These are phyloP conservation scores for Sungouiozyma ichnusensis DNA, from an alignment of 805 yeast species.

Conservation along the genomic window DNA sequence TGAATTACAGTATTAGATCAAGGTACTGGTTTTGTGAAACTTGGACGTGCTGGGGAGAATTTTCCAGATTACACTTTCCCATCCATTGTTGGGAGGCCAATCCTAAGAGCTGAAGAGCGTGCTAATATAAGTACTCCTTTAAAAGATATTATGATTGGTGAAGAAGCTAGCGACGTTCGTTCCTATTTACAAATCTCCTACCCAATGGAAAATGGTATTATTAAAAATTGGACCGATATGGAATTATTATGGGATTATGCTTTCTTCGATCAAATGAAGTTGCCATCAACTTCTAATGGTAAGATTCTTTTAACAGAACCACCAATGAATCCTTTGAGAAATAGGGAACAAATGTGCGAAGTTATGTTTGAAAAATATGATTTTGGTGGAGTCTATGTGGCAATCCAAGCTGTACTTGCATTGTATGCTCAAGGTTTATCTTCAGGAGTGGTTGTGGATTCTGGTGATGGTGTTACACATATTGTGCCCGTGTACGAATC, in stretches of 20 bases:
- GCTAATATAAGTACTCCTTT: constrained; percentile 52
- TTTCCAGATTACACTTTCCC: constrained; percentile 97
- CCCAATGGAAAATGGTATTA: constrained; percentile 98
- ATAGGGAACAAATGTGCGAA: constrained; percentile 86
- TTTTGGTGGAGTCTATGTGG: constrained; percentile 89
- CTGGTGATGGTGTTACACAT: constrained; percentile 92
- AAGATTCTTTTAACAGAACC: constrained; percentile 92
- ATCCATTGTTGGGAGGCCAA: constrained; percentile 95
- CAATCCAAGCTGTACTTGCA: constrained; percentile 96
- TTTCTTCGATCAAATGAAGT: constrained; percentile 79
- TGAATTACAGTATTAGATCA: constrained; percentile 94
- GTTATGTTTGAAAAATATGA: constrained; percentile 90
- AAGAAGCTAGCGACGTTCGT: constrained; percentile 85
- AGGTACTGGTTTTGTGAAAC: constrained; percentile 97
- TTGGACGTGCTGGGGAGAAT: constrained; percentile 93
- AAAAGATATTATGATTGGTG: constrained; percentile 96
- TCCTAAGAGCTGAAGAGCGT: constrained; percentile 91
- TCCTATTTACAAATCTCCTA: constrained; percentile 86
- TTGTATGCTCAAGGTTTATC: constrained; percentile 93
- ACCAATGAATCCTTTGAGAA: constrained; percentile 91
- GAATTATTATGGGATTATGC: constrained; percentile 97
- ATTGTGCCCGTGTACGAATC: constrained; percentile 97
- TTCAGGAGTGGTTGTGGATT: constrained; percentile 95
- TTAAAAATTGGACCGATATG: constrained; percentile 98
- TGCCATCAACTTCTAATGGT: constrained; percentile 62